Evolutionary conservation across 805 yeast species (phyloP).

Genomic region (Lipomyces mesembrius): DNA sequence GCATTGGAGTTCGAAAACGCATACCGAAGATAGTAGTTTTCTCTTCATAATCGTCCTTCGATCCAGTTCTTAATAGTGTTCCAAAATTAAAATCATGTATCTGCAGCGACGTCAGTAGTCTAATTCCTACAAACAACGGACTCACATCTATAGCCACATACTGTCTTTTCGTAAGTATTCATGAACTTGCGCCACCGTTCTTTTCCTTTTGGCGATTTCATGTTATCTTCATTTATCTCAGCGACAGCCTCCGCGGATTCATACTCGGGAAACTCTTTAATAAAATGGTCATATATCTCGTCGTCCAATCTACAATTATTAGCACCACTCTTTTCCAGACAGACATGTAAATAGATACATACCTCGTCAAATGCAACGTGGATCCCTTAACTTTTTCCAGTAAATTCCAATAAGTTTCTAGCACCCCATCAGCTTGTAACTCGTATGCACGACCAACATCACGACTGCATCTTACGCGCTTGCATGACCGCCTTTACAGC

Average conservation of each 20-base stretch:
- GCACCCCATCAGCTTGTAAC: background rate
- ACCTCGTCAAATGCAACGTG: slow-evolving; percentile 58
- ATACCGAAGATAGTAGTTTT: slow-evolving; percentile 76
- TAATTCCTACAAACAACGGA: background rate
- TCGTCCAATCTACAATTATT: slow-evolving; percentile 44
- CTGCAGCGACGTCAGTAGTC: slow-evolving; percentile 6
- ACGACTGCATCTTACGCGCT: slow-evolving; percentile 54
- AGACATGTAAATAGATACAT: background rate
- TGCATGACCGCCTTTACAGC: slow-evolving; percentile 97
- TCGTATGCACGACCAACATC: background rate
- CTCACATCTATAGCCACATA: background rate
- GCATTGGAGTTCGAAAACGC: background rate
- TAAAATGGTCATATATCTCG: slow-evolving; percentile 48
- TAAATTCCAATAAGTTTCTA: slow-evolving; percentile 82
- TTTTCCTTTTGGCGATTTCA: slow-evolving; percentile 81
- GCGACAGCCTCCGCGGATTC: slow-evolving; percentile 59
- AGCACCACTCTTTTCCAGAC: background rate
- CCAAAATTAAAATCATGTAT: slow-evolving; percentile 96
- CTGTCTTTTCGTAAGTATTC: slow-evolving; percentile 72
- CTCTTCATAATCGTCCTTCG: slow-evolving; percentile 76
- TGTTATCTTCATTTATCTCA: slow-evolving; percentile 70
- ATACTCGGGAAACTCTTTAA: slow-evolving; percentile 88
- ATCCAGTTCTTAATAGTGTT: slow-evolving; percentile 78
- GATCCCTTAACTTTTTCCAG: slow-evolving; percentile 78
- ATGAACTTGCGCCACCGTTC: slow-evolving; percentile 89